A percentile compares a stretch with the other conserved stretches of the same genome.
Evolutionary conservation across 495 filamentous ascomycete species (phyloP).

Genomic region (Penicillium arizonense): DNA sequence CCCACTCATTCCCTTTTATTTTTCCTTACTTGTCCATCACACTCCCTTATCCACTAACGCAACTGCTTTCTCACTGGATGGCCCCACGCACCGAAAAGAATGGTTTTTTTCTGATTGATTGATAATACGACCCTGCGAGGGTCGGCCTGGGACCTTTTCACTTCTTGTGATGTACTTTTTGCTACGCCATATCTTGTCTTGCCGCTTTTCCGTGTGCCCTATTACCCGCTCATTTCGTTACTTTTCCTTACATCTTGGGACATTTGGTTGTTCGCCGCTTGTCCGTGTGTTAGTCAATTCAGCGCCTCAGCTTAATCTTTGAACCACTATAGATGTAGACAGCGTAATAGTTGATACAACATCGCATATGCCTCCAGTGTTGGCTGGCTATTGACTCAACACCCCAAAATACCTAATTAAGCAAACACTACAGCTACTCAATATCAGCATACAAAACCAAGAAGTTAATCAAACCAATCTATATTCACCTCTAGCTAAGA

Average conservation of each 20-base stretch:
- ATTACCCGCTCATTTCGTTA: conserved; percentile 30
- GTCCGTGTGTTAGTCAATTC: conserved; percentile 33
- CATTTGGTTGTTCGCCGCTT: conserved; percentile 19
- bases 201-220: conserved; percentile 40
- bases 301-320: conserved; percentile 29
- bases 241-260: conserved; percentile 18
- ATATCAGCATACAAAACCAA: no score
- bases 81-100: conserved; percentile 33
- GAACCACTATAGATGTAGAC: no score
- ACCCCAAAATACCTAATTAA: no score
- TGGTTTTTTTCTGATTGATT: conserved; percentile 20
- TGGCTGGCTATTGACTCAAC: no score
- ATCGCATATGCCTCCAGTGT: no score
- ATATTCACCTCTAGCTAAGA: no score
- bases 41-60: conserved; percentile 34
- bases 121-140: conserved; percentile 29
- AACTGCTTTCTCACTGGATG: conserved; percentile 29
- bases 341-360: no score
- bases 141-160: conserved; percentile 34
- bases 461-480: no score
- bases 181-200: conserved; percentile 50
- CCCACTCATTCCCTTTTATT: conserved; percentile 30
- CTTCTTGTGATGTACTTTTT: conserved; percentile 57
- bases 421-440: no score
- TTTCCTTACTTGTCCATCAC: conserved; percentile 37